phyloP scores from a whole-genome alignment of 1,139 yeast species.

The Magnusiomyces suaveolens region DNA sequence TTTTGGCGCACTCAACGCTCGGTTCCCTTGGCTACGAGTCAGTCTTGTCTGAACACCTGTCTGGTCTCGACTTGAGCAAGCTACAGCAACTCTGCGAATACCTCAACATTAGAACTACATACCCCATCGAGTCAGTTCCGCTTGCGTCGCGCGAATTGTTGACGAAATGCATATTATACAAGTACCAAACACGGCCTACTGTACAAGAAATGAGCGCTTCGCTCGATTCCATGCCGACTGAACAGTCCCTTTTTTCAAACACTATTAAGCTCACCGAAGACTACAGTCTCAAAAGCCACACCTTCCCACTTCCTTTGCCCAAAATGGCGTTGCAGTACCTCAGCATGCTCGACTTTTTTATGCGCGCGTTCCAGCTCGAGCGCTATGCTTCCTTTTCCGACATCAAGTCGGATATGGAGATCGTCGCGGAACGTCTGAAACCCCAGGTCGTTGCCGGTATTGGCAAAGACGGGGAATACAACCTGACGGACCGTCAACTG shows the following conservation, averaged over 20 bases:
- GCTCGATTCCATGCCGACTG: slow-evolving; percentile 18
- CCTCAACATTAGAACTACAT: slow-evolving; percentile 15
- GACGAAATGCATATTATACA: slow-evolving; percentile 18
- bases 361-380: slow-evolving; percentile 24
- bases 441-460: slow-evolving; percentile 15
- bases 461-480: slow-evolving; percentile 11
- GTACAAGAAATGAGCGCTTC: slow-evolving; percentile 9
- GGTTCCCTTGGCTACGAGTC: slow-evolving; percentile 23
- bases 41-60: slow-evolving; percentile 25
- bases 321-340: slow-evolving; percentile 29
- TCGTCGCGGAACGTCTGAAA: slow-evolving; percentile 22
- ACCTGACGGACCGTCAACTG: slow-evolving; percentile 7
- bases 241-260: slow-evolving; percentile 14
- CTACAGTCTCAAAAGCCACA: slow-evolving; percentile 1
- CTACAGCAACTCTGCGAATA: slow-evolving; percentile 17
- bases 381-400: slow-evolving; percentile 22
- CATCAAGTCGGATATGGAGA: slow-evolving; percentile 25
- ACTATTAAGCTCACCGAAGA: slow-evolving; percentile 6
- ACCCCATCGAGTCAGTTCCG: slow-evolving; percentile 9
- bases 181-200: slow-evolving; percentile 14
- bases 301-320: slow-evolving; percentile 19
- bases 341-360: slow-evolving; percentile 31
- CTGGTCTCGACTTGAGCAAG: slow-evolving; percentile 19
- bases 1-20: slow-evolving; percentile 28
- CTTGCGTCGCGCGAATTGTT: slow-evolving; percentile 11